A percentile compares a stretch with the other conserved stretches of the same genome.
These are phyloP conservation scores for Cymbopogon citratus DNA, from an alignment of 176 grass and related monocot genomes.

Conservation along the genomic window DNA sequence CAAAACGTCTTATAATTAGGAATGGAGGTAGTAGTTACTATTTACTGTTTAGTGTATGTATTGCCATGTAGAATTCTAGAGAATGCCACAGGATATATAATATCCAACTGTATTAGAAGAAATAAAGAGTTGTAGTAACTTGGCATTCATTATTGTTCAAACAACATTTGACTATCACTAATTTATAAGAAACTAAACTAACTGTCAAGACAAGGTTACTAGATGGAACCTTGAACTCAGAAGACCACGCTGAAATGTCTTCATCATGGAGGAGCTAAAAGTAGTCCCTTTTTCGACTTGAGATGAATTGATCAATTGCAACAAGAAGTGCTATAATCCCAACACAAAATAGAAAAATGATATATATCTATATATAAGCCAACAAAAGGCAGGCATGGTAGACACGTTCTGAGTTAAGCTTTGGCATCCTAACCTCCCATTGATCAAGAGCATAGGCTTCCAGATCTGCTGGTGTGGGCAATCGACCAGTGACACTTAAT, in stretches of 20 bases:
- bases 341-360: background rate
- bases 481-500: conserved; percentile 50
- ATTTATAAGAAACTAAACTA: background rate
- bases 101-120: conserved; percentile 8
- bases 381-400: background rate
- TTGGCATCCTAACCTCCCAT: conserved; percentile 69
- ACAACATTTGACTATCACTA: background rate
- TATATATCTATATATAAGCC: background rate
- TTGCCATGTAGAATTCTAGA: background rate
- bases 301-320: conserved; percentile 96
- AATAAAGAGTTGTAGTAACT: conserved; percentile 12
- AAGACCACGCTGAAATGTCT: conserved; percentile 85
- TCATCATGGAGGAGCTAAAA: conserved; percentile 89
- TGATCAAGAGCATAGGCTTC: conserved; percentile 72
- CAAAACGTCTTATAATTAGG: background rate
- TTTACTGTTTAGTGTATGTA: conserved; percentile 1
- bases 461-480: conserved; percentile 69
- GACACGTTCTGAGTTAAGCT: conserved; percentile 1
- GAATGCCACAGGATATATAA: background rate
- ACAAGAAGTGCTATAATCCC: conserved; percentile 64
- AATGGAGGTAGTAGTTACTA: background rate
- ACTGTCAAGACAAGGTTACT: conserved; percentile 14
- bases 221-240: conserved; percentile 69
- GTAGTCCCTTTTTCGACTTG: conserved; percentile 67
- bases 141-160: background rate